A percentile compares a stretch with the other conserved stretches of the same genome.
phyloP scores from a whole-genome alignment of 805 yeast genomes.

The Saccharomycopsis sp. region DNA sequence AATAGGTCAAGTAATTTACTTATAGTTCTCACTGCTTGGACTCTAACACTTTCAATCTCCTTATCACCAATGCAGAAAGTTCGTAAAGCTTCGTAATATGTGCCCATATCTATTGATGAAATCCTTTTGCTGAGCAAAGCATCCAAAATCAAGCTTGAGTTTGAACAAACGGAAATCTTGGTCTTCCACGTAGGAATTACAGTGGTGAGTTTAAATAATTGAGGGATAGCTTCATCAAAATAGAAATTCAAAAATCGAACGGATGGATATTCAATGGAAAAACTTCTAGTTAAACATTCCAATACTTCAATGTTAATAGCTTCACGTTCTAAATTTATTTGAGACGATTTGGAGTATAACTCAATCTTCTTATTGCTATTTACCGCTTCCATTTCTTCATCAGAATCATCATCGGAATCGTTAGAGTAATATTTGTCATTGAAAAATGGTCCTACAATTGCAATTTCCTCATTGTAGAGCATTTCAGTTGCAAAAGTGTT shows the following conservation, averaged over 20 bases:
- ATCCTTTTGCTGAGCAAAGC: conserved; percentile 5
- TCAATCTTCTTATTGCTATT: conserved; percentile 26
- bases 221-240: conserved; percentile 26
- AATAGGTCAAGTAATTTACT: conserved; percentile 23
- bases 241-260: conserved; percentile 25
- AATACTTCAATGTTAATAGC: conserved; percentile 37
- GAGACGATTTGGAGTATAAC: conserved; percentile 33
- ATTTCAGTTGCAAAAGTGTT: conserved; percentile 29
- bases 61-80: conserved; percentile 31
- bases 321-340: conserved; percentile 40
- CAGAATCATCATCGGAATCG: conserved; percentile 33
- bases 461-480: conserved; percentile 31
- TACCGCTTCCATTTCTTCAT: conserved; percentile 27
- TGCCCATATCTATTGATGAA: conserved; percentile 11
- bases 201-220: conserved; percentile 27
- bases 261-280: conserved; percentile 21
- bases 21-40: conserved; percentile 40
- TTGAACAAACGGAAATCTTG: conserved; percentile 40
- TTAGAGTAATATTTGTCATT: conserved; percentile 35
- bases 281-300: conserved; percentile 32
- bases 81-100: conserved; percentile 26
- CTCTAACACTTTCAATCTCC: conserved; percentile 52
- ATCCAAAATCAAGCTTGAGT: conserved; percentile 27
- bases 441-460: conserved; percentile 28
- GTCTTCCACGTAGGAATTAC: conserved; percentile 54